Evolutionary conservation across 148 eudicot genomes (phyloP).

Genomic region (Limonium bicolor): DNA sequence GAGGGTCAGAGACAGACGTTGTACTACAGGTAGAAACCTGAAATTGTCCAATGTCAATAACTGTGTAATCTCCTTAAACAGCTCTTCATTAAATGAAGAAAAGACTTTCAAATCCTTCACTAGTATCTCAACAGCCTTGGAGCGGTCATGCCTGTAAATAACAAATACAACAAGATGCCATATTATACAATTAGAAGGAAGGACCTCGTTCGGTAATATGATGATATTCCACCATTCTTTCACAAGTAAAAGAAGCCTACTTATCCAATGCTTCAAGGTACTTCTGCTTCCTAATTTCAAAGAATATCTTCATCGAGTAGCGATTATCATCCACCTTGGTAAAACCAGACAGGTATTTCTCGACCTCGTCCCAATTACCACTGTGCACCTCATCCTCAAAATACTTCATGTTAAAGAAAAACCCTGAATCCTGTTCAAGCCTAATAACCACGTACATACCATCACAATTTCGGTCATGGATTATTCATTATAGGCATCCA

Average conservation of each 20-base stretch:
- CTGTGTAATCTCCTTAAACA: conserved; percentile 64
- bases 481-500: background rate
- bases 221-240: background rate
- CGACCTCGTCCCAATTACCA: conserved; percentile 73
- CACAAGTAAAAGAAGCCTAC: conserved; percentile 20
- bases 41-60: conserved; percentile 57
- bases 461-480: background rate
- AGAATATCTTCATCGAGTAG: conserved; percentile 64
- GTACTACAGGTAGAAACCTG: conserved; percentile 22
- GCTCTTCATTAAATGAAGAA: conserved; percentile 43
- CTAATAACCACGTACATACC: conserved; percentile 15
- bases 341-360: conserved; percentile 61
- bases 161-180: conserved; percentile 6
- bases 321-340: conserved; percentile 52
- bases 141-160: conserved; percentile 40
- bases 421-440: conserved; percentile 74
- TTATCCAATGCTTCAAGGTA: conserved; percentile 71
- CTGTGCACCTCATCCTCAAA: conserved; percentile 55
- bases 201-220: no score
- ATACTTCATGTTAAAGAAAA: conserved; percentile 66
- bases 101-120: conserved; percentile 72
- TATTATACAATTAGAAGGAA: background rate
- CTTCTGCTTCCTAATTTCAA: conserved; percentile 72
- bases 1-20: background rate
- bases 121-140: conserved; percentile 65